These are phyloP conservation scores for Russula virescens DNA, from an alignment of 768 basidiomycete species.

Conservation along the genomic window DNA sequence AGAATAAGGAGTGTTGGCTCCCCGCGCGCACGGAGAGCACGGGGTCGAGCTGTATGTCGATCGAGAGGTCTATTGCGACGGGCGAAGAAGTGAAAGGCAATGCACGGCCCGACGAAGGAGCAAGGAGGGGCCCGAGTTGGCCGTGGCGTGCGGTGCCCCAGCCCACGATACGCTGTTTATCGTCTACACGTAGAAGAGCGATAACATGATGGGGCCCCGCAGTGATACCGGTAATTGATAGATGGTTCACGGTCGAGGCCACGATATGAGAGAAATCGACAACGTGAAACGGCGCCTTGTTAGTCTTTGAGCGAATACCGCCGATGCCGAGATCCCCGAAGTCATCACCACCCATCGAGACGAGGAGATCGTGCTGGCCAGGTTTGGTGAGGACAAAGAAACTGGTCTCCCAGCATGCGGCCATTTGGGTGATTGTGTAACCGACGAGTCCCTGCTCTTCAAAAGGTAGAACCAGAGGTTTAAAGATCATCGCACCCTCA, in stretches of 20 bases:
- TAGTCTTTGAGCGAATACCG: slow-evolving; percentile 14
- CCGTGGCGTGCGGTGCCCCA: slow-evolving; percentile 88
- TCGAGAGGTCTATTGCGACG: slow-evolving; percentile 32
- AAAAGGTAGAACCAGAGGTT: slow-evolving; percentile 40
- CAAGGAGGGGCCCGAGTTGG: slow-evolving; percentile 54
- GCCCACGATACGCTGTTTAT: slow-evolving; percentile 43
- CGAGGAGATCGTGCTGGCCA: slow-evolving; percentile 44
- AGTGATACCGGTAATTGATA: slow-evolving; percentile 40
- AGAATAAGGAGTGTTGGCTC: slow-evolving; percentile 47
- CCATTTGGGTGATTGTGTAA: slow-evolving; percentile 46
- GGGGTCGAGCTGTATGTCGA: slow-evolving; percentile 17
- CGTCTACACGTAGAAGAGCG: slow-evolving; percentile 35
- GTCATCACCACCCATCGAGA: slow-evolving; percentile 83
- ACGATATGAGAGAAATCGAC: slow-evolving; percentile 35
- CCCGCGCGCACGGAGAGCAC: slow-evolving; percentile 38
- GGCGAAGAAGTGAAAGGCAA: slow-evolving; percentile 32
- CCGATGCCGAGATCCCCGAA: slow-evolving; percentile 75
- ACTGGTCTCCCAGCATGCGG: slow-evolving; percentile 80
- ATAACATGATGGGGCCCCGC: slow-evolving; percentile 74
- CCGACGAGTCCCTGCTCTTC: slow-evolving; percentile 34
- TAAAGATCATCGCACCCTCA: slow-evolving; percentile 39
- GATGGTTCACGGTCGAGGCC: slow-evolving; percentile 23
- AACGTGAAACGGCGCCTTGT: slow-evolving; percentile 32
- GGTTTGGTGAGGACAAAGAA: slow-evolving; percentile 55
- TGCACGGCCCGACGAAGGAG: slow-evolving; percentile 25